Conservation (phyloP, 164 flowering plant species). For the Stephania yunnanensis region DNA sequence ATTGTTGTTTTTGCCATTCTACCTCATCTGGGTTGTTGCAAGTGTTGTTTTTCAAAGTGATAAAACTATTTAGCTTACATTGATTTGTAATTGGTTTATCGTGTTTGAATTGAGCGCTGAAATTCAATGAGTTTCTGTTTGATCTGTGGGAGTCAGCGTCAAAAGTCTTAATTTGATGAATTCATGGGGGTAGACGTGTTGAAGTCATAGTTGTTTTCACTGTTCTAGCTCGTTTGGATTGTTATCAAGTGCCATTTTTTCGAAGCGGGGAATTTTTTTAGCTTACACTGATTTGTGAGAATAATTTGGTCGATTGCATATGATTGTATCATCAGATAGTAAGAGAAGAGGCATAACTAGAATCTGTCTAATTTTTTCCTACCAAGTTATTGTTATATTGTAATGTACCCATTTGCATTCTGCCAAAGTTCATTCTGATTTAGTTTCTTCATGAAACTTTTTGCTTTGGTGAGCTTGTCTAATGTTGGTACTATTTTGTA, state of each 20-base stretch:
- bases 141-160: background rate
- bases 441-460: background rate
- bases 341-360: background rate
- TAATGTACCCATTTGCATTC: background rate
- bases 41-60: background rate
- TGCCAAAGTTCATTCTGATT: background rate
- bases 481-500: background rate
- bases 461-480: background rate
- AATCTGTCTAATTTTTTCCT: background rate
- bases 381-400: background rate
- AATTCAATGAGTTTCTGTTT: background rate
- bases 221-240: background rate
- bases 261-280: background rate
- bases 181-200: background rate
- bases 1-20: too few relatives aligned
- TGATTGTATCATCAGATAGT: background rate
- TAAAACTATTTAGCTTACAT: too few relatives aligned
- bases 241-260: background rate
- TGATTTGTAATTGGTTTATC: too few relatives aligned
- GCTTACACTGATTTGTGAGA: background rate
- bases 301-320: background rate
- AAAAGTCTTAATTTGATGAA: background rate
- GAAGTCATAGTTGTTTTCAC: background rate
- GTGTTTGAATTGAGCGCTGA: background rate
- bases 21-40: background rate